Evolutionary conservation across 345 rosid species (phyloP).

Genomic region (Arabidopsis arenosa): DNA sequence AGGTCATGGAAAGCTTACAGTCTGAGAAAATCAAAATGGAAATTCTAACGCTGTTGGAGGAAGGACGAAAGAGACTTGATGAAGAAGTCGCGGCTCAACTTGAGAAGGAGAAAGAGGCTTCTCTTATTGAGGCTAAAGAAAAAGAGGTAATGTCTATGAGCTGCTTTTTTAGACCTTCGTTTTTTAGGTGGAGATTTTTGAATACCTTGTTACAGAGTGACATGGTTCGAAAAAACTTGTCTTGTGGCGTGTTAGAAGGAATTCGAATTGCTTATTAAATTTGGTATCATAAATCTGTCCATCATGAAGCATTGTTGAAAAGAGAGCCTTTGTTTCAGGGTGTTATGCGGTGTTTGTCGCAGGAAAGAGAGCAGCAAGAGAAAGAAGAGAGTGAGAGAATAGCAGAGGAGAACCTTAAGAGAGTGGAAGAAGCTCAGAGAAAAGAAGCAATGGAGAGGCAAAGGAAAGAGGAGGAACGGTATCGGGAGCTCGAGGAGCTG

Average conservation of each 20-base stretch:
- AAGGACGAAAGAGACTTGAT: conserved; percentile 68
- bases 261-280: background rate
- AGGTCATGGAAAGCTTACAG: conserved; percentile 82
- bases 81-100: conserved; percentile 84
- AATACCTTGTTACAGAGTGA: background rate
- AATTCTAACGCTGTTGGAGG: conserved; percentile 71
- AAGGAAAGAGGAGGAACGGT: conserved; percentile 82
- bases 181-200: conserved; percentile 19
- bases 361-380: conserved; percentile 75
- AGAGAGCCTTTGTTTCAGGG: conserved; percentile 35
- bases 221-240: background rate
- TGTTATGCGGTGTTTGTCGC: conserved; percentile 44
- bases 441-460: conserved; percentile 89
- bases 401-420: conserved; percentile 77
- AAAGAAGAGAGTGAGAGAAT: conserved; percentile 78
- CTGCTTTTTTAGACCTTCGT: background rate
- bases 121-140: conserved; percentile 65
- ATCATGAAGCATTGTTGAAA: conserved; percentile 23
- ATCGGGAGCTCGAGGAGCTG: conserved; percentile 76
- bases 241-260: background rate
- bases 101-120: conserved; percentile 81
- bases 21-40: conserved; percentile 71
- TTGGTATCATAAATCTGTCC: conserved; percentile 11
- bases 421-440: conserved; percentile 81
- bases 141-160: conserved; percentile 66